Conservation (phyloP, 352 stramenopile genomes). For the Pythium biforme region DNA sequence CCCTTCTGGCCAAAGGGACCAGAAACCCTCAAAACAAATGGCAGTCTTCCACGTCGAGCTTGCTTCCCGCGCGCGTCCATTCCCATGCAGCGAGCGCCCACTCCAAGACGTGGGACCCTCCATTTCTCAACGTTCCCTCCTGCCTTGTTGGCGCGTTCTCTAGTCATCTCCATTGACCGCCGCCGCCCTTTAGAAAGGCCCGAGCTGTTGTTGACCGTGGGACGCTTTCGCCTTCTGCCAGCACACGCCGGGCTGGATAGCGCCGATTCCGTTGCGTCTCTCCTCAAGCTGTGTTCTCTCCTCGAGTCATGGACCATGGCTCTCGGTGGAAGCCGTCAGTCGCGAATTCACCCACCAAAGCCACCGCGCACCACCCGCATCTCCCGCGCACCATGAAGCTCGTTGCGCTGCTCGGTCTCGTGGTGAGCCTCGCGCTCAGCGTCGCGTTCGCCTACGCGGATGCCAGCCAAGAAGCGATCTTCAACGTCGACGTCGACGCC, state of each 20-base stretch:
- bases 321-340: neutral
- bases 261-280: neutral
- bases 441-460: neutral
- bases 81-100: neutral
- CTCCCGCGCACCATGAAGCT: conserved; percentile 7
- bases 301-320: neutral
- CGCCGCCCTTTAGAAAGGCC: too few species aligned
- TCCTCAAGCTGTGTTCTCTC: neutral
- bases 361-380: neutral
- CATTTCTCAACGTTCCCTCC: neutral
- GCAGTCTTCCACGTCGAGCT: neutral
- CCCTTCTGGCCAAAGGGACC: too few species aligned
- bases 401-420: conserved; percentile 6
- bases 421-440: conserved; percentile 1
- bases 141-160: too few species aligned
- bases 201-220: too few species aligned
- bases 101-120: neutral
- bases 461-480: neutral
- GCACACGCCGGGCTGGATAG: neutral
- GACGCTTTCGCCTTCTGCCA: too few species aligned
- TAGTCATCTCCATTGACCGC: too few species aligned
- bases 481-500: conserved; percentile 39
- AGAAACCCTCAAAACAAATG: neutral
- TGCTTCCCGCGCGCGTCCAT: neutral
- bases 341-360: neutral